phyloP scores from a whole-genome alignment of 2,329 filamentous ascomycete species.

The Fusarium newnesense region DNA sequence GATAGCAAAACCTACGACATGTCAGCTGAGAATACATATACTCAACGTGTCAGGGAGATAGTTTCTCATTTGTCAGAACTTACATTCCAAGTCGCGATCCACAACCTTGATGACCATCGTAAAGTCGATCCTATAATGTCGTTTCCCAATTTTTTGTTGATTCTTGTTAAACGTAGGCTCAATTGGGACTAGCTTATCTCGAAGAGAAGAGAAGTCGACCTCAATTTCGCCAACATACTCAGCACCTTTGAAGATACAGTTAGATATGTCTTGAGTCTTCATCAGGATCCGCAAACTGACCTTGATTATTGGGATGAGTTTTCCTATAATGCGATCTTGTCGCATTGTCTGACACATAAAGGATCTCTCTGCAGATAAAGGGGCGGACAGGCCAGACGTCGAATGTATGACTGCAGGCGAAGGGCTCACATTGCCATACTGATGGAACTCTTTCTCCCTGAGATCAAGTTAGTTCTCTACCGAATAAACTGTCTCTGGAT shows the following conservation, averaged over 20 bases:
- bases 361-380: background rate
- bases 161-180: rapidly evolving
- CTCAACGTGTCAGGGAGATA: rapidly evolving
- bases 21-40: background rate
- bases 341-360: background rate
- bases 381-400: background rate
- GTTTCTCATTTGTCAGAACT: background rate
- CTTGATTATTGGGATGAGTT: background rate
- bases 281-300: rapidly evolving
- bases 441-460: background rate
- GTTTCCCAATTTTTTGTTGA: rapidly evolving
- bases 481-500: rapidly evolving
- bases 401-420: background rate
- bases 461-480: rapidly evolving
- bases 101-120: background rate
- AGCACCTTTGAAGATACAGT: background rate
- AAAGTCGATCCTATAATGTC: background rate
- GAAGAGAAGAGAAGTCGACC: background rate
- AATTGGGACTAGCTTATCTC: background rate
- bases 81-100: background rate
- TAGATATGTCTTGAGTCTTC: rapidly evolving
- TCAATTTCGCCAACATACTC: background rate
- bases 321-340: background rate
- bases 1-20: background rate
- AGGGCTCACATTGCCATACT: background rate